These are phyloP conservation scores for Diplocarpon mali DNA, from an alignment of 2,329 filamentous ascomycete genomes.

Conservation along the genomic window DNA sequence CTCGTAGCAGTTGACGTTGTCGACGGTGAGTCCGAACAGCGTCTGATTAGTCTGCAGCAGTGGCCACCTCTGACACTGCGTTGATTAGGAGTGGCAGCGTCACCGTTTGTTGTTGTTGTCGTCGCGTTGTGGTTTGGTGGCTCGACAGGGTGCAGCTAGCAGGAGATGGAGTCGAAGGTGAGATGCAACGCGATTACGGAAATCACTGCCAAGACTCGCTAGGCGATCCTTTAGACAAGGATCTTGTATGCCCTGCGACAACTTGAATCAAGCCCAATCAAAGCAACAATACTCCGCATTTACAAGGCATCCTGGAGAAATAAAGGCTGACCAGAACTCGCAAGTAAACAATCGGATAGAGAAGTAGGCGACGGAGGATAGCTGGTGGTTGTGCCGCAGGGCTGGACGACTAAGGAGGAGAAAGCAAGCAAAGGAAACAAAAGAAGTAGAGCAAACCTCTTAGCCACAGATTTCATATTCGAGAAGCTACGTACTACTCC, in stretches of 20 bases:
- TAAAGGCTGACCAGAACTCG: too few species aligned
- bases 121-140: not conserved
- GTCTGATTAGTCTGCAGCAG: not conserved
- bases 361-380: too few species aligned
- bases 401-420: too few species aligned
- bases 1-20: not conserved
- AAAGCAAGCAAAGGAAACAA: too few species aligned
- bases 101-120: not conserved
- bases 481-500: too few species aligned
- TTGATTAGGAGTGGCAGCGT: not conserved
- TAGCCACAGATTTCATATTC: too few species aligned
- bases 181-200: not conserved
- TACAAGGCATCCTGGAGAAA: too few species aligned
- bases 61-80: not conserved
- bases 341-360: too few species aligned
- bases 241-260: not conserved
- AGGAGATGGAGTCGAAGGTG: not conserved
- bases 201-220: not conserved
- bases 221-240: not conserved
- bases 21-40: not conserved
- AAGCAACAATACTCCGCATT: too few species aligned
- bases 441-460: too few species aligned
- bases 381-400: too few species aligned
- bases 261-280: not conserved
- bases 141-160: not conserved